Evolutionary conservation across 163 green algal species (phyloP).

Genomic region (Volvox carteri): DNA sequence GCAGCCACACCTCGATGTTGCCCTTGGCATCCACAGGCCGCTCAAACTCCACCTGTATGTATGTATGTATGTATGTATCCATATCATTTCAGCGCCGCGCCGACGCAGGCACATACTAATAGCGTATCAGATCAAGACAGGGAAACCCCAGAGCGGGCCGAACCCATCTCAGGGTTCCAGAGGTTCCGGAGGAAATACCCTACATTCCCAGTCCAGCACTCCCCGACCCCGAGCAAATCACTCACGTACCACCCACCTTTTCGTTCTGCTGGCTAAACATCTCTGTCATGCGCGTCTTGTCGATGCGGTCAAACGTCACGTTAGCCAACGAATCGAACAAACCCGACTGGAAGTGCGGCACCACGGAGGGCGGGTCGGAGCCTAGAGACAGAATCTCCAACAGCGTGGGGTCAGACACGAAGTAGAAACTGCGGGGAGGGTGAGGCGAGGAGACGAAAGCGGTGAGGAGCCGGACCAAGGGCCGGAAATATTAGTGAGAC

Average conservation of each 20-base stretch:
- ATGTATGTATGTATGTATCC: too few relatives aligned
- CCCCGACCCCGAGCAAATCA: too few relatives aligned
- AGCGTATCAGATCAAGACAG: too few relatives aligned
- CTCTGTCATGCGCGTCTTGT: slow-evolving; percentile 90
- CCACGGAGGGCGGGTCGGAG: slow-evolving; percentile 90
- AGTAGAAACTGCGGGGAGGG: slow-evolving; percentile 90
- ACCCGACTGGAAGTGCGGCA: slow-evolving; percentile 95
- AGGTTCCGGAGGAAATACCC: too few relatives aligned
- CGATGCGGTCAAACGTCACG: slow-evolving; percentile 93
- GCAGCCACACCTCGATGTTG: slow-evolving; percentile 95
- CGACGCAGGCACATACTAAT: too few relatives aligned
- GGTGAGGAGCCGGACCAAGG: neutral
- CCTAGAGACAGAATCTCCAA: slow-evolving; percentile 97
- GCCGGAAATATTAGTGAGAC: too few relatives aligned
- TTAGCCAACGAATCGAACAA: slow-evolving; percentile 93
- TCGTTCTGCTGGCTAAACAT: slow-evolving; percentile 94
- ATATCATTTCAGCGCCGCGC: too few relatives aligned
- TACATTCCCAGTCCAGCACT: too few relatives aligned
- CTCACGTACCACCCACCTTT: too few relatives aligned
- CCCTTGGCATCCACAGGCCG: slow-evolving; percentile 86
- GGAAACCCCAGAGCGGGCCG: too few relatives aligned
- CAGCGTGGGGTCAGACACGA: slow-evolving; percentile 96
- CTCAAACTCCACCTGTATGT: slow-evolving; percentile 81
- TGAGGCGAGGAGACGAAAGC: neutral
- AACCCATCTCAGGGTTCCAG: too few relatives aligned